A percentile compares a stretch with the other conserved stretches of the same genome.
These are phyloP conservation scores for Hericium alpestre DNA, from an alignment of 768 basidiomycete species.

Conservation along the genomic window DNA sequence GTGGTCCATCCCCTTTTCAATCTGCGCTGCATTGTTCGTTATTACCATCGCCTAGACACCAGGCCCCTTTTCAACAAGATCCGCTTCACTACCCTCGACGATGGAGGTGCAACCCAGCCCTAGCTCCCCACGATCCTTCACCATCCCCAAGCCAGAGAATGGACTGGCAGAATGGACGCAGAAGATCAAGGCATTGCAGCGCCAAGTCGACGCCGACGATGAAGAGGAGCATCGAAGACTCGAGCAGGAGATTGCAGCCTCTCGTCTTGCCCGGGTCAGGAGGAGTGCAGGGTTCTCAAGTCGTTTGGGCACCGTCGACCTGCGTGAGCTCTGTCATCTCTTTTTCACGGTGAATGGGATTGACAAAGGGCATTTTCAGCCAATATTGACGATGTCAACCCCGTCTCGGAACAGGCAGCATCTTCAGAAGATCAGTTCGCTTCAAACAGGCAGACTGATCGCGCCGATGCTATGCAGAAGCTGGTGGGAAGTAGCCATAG, in stretches of 20 bases:
- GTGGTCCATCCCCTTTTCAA: background rate
- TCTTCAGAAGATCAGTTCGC: no score
- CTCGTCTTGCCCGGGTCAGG: conserved; percentile 34
- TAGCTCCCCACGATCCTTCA: conserved; percentile 8
- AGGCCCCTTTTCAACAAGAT: background rate
- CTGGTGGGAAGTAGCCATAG: no score
- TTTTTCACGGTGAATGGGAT: background rate
- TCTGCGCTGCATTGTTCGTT: background rate
- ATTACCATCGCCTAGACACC: background rate
- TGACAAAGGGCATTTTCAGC: background rate
- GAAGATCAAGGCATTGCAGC: conserved; percentile 70
- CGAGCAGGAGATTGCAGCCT: conserved; percentile 41
- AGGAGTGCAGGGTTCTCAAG: conserved; percentile 31
- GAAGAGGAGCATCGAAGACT: conserved; percentile 66
- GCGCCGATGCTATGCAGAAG: no score
- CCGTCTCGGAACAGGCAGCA: no score
- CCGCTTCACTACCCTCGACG: background rate
- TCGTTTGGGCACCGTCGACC: conserved; percentile 29
- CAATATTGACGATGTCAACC: background rate
- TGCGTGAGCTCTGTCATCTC: background rate
- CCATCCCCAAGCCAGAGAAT: conserved; percentile 38
- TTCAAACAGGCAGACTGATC: no score
- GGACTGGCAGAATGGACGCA: conserved; percentile 75
- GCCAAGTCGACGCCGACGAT: conserved; percentile 73
- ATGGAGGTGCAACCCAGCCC: conserved; percentile 10